Base-by-base conservation (phyloP, 2,329 filamentous ascomycete species). In the Bertia moriformis region DNA sequence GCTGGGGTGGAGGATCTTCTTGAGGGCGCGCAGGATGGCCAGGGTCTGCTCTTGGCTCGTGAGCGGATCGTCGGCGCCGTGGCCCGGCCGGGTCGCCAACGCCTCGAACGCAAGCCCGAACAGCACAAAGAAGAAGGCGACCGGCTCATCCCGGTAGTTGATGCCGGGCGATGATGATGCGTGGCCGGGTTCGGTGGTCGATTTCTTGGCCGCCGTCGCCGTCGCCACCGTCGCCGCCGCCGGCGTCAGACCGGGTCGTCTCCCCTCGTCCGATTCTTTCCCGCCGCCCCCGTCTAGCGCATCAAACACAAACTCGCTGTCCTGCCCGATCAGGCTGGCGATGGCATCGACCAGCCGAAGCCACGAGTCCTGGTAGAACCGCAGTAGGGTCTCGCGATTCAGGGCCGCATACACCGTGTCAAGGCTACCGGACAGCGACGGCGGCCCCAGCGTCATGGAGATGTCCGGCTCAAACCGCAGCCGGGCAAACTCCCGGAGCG, bases 351-450 rank as follows among this genome's bases (percentile, higher is more conserved):
- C 89, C 10, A 98, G 73, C 49, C 91, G 93, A 29, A 98, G 67
- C 91, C 91, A 98, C 0, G 87, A 86, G 42, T 93, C 87, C 63
- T 98, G 89, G 55, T 98, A 98, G 59, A 98, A 98, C 55, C 79
- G 82, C 13, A 98, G 69, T 30, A 96, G 66, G 1, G 91, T 96
- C 58, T 98, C 87, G 14, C 91, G 75, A 54, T 96, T 96, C 44
- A 98, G 65, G 0, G 91, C 89, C 22, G 91, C 86, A 52, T 98
- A 98, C 17, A 96, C 86, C 1, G 85, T 88, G 52, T 96, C 89
- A 12, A 96, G 66, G 52, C 89, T 89, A 18, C 85, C 85, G 19
- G 85, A 87, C 32, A 87, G 65, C 3, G 83, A 84, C 0, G 82
- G 79, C 3, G 85, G 83, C 1, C 85, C 86, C 38, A 93, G 66